phyloP scores from a whole-genome alignment of 345 rosid species.

The Noccaea bulbosa region DNA sequence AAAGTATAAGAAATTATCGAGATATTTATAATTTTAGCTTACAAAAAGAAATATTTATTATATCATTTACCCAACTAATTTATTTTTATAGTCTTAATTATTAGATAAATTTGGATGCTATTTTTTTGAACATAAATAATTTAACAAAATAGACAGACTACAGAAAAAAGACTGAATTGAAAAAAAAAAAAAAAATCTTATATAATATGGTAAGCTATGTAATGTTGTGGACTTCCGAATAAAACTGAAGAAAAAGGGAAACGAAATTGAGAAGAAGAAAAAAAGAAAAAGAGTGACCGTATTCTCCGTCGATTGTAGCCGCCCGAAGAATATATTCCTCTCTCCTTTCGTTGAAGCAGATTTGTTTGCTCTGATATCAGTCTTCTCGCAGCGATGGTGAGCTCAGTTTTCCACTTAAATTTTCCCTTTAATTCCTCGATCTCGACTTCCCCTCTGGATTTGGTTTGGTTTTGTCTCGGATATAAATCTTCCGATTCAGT shows the following conservation, averaged over 20 bases:
- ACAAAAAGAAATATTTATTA: too few relatives aligned
- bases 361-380: not conserved
- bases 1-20: too few relatives aligned
- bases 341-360: not conserved
- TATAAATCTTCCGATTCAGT: not conserved
- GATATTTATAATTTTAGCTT: too few relatives aligned
- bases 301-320: constrained; percentile 25
- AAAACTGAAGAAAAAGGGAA: constrained; percentile 13
- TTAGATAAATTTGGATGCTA: not conserved
- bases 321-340: constrained; percentile 29
- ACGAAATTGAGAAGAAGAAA: not conserved
- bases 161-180: not conserved
- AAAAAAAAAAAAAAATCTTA: not conserved
- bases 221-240: not conserved
- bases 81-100: not conserved
- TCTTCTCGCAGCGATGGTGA: constrained; percentile 25
- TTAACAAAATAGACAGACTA: too few relatives aligned
- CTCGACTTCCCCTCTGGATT: not conserved
- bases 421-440: constrained; percentile 16
- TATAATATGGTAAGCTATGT: constrained; percentile 26
- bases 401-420: not conserved
- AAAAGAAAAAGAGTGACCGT: not conserved
- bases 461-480: not conserved
- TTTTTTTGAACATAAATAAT: not conserved
- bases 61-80: not conserved